Base-by-base conservation (phyloP, 371 early-diverging fungal species). In the Entomophthora muscae region DNA sequence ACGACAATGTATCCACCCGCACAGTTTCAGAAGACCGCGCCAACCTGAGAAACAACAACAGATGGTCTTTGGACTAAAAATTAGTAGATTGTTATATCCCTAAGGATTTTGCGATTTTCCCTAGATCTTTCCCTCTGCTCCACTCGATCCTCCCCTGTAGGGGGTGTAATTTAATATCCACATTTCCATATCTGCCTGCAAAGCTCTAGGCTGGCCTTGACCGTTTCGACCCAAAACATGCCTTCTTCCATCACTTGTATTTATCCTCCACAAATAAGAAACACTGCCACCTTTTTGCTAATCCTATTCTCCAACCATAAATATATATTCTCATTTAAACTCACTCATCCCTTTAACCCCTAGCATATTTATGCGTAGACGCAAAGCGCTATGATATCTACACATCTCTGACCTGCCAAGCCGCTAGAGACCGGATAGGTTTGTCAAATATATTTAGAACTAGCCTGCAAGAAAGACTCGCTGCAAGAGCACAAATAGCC, bases 31-130 rank as follows among this genome's bases (percentile, higher is more conserved):
- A 55, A 13, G 56, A 55, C 12, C 22, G 56, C 12, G 26, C 56
- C 7, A 55, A 55, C n/a, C 22, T 27, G n/a, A 22, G 26, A 24
- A 26, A 12, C 28, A 55, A 55, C n/a, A 24, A 22, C 28, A 17
- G 56, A 26, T 55, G 56, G 56, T 55, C 56, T 55, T 26, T 55
- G 28, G 56, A 55, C 28, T 55, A 55, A 27, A 26, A 26, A 26
- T 42, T 17, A 42, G 42, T 17, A 17, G 10, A 10, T 42, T 42
- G 17, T 42, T 5, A 42, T 5, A 5, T 42, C 42, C 5, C 17
- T 17, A 42, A 5, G 5, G 17, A 42, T 42, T 17, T 17, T 5
- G 17, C 42, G 17, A 5, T 42, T 42, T 42, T 42, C 5, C 42
- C 5, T 42, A 42, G 42, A 42, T 42, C 17, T 17, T 10, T n/a